A percentile compares a stretch with the other conserved stretches of the same genome.
Conservation (phyloP, 2,329 filamentous ascomycete species). For the Ceratocystis ficicola region DNA sequence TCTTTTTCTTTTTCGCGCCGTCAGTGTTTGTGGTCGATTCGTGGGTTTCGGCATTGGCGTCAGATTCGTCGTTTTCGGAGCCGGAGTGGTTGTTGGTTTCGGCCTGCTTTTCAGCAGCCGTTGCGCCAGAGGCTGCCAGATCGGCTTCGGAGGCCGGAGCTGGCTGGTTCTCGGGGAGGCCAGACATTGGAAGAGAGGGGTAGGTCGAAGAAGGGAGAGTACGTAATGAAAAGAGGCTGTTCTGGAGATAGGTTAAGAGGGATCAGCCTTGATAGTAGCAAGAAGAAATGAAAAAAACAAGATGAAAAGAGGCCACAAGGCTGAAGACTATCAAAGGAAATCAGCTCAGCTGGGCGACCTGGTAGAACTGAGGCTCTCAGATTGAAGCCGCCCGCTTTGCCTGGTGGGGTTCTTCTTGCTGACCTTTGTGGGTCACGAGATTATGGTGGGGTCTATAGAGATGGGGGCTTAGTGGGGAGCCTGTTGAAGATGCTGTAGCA, state of each 20-base stretch:
- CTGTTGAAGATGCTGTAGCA: neutral
- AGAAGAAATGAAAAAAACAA: neutral
- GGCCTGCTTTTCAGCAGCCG: slow-evolving; percentile 26
- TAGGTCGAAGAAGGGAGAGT: neutral
- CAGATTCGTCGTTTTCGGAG: slow-evolving; percentile 32
- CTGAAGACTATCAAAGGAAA: neutral
- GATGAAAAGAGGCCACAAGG: neutral
- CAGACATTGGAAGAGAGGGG: slow-evolving; percentile 12
- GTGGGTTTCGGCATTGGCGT: slow-evolving; percentile 31
- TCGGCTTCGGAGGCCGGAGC: slow-evolving; percentile 29
- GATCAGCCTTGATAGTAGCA: neutral
- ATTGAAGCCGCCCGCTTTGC: neutral
- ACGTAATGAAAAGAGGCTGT: neutral
- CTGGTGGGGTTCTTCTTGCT: slow-evolving; percentile 8
- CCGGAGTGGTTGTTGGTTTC: slow-evolving; percentile 29
- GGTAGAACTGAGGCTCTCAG: neutral
- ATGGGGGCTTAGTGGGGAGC: neutral
- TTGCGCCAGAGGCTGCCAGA: slow-evolving; percentile 27
- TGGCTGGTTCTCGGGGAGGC: slow-evolving; percentile 17
- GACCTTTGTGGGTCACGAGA: neutral
- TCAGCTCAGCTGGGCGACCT: neutral
- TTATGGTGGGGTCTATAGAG: slow-evolving; percentile 10
- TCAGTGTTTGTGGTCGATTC: slow-evolving; percentile 30
- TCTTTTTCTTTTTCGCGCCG: slow-evolving; percentile 29
- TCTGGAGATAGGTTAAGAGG: neutral